Evolutionary conservation across 257 asterid genomes (phyloP), one percentile per base, ranked within the genome.

Genomic region (Solanum appendiculatum): DNA sequence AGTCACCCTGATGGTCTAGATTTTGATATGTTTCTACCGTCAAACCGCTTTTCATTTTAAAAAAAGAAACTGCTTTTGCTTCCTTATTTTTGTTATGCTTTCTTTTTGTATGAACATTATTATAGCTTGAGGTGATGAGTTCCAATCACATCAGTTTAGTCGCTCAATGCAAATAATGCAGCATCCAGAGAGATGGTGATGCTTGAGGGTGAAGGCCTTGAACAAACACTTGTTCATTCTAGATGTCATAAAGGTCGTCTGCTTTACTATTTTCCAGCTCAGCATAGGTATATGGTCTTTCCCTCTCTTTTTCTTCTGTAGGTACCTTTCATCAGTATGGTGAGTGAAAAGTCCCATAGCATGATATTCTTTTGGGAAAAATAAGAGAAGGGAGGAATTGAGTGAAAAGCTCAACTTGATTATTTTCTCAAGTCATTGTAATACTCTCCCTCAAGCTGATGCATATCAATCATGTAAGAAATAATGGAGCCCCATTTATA

Each of bases 231-330:
- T 86, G 90, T 86, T 83, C 93, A 91, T 39, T 95, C 98, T 72
- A 94, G 98, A 90, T 95, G 98, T 91, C 98, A 93, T 88, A 96
- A 96, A 93, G 99, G 99, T 87, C 98, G 99, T 73, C 90, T 96
- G 84, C 96, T 96, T 85, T 94, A 94, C 90, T 96, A 96, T 86
- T 96, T 93, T 87, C 98, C 98, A 74, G 66, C 93, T 10, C 89
- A 88, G 63, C 88, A 86, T 66, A 58, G 96, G 99, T 94, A 93
- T n/a, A 86, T 85, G 82, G 54, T 74, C 56, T 86, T 72, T 86
- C 89, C 86, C 74, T 46, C 64, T 84, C 86, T 68, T 86, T 39
- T 63, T 20, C 83, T 77, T 66, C 82, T 78, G 21, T 36, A 20
- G 88, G 64, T 27, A 66, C 73, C 20, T 66, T 66, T 66, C 73